A percentile compares a stretch with the other conserved stretches of the same genome.
These are phyloP conservation scores for Pseudomonodictys pantanalensis DNA, from an alignment of 495 filamentous ascomycete species.

Conservation along the genomic window DNA sequence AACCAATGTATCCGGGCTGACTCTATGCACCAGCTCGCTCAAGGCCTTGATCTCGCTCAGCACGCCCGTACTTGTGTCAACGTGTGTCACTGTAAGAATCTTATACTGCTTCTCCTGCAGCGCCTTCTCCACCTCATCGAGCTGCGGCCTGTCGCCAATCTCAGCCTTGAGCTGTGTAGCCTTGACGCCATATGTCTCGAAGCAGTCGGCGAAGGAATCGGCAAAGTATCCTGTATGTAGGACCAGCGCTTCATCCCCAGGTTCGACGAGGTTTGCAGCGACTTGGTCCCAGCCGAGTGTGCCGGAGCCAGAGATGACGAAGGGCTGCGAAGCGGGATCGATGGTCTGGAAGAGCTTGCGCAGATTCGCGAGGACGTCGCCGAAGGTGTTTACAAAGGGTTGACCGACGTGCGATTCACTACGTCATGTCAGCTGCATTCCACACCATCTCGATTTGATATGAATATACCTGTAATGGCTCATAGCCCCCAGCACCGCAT, in stretches of 20 bases:
- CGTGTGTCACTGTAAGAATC: slow-evolving; percentile 88
- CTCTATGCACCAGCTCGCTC: slow-evolving; percentile 73
- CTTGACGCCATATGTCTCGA: slow-evolving; percentile 84
- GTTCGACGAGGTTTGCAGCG: slow-evolving; percentile 82
- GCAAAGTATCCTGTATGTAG: slow-evolving; percentile 96
- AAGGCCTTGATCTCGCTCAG: slow-evolving; percentile 83
- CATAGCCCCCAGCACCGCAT: slow-evolving; percentile 94
- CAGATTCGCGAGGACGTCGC: slow-evolving; percentile 81
- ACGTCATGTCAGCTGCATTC: neutral
- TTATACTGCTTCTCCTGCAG: slow-evolving; percentile 88
- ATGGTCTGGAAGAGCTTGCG: slow-evolving; percentile 91
- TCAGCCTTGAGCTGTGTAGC: slow-evolving; percentile 85
- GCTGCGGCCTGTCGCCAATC: slow-evolving; percentile 83
- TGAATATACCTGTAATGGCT: slow-evolving; percentile 82
- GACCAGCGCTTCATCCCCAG: slow-evolving; percentile 84
- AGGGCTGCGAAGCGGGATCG: slow-evolving; percentile 78
- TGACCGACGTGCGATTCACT: slow-evolving; percentile 91
- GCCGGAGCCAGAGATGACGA: slow-evolving; percentile 89
- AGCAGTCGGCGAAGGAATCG: slow-evolving; percentile 89
- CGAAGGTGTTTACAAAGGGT: slow-evolving; percentile 85
- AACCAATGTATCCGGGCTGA: slow-evolving; percentile 85
- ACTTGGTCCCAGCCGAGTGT: slow-evolving; percentile 97
- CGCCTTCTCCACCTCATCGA: slow-evolving; percentile 80
- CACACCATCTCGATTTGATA: neutral
- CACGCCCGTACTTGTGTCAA: slow-evolving; percentile 95